Conservation (phyloP, 192 early-diverging fungal genomes). For the Paraglomus occultum region DNA sequence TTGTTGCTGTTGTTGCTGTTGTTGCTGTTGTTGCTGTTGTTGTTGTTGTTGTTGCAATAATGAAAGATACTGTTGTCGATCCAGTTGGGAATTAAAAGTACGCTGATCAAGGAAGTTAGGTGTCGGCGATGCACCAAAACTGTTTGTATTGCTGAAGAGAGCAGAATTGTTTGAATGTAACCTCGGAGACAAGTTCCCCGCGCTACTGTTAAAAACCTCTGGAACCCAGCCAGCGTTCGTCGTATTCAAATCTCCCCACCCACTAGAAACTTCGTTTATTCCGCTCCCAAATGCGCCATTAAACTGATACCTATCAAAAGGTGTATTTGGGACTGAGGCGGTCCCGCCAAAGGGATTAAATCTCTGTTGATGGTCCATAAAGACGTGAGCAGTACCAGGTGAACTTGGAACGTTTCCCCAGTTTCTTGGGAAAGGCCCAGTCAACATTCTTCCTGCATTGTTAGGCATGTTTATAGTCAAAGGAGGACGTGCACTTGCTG, state of each 20-base stretch:
- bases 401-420: constrained; percentile 25
- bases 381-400: constrained; percentile 27
- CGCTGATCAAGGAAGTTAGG: constrained; percentile 29
- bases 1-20: constrained; percentile 26
- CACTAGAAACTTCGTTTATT: constrained; percentile 11
- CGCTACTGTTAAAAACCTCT: constrained; percentile 2
- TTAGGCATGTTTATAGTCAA: constrained; percentile 27
- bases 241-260: constrained; percentile 16
- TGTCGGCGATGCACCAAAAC: constrained; percentile 10
- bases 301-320: constrained; percentile 32
- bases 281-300: constrained; percentile 21
- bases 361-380: constrained; percentile 29
- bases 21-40: constrained; percentile 28
- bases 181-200: constrained; percentile 22
- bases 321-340: constrained; percentile 28
- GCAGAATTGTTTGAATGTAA: constrained; percentile 21
- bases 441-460: constrained; percentile 15
- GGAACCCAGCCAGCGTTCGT: constrained; percentile 15
- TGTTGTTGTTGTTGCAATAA: constrained; percentile 32
- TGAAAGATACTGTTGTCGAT: constrained; percentile 32
- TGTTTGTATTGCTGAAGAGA: constrained; percentile 15
- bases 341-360: constrained; percentile 32
- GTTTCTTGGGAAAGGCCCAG: constrained; percentile 17
- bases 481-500: constrained; percentile 32
- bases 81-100: constrained; percentile 38